Percentiles rank a stretch among this genome's conserved stretches.
phyloP scores from a whole-genome alignment of 257 asterid genomes.

The Forsythia viridissima region DNA sequence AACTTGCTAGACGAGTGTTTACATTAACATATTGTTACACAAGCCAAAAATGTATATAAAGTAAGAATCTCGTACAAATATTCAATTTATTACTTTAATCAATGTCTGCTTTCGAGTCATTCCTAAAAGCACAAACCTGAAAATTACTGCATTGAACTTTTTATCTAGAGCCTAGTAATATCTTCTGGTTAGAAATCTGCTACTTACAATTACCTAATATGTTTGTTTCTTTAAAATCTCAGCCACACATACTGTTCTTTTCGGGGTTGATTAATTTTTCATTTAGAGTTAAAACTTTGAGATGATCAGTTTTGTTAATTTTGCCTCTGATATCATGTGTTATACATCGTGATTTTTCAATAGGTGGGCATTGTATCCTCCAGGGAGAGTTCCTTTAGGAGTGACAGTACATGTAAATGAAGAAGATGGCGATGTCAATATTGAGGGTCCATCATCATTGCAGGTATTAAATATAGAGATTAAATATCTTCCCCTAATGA shows the following conservation, averaged over 20 bases:
- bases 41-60: background rate
- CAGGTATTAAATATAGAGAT: slow-evolving; percentile 55
- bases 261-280: too few species aligned
- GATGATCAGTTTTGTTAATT: slow-evolving; percentile 9
- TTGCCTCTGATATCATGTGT: slow-evolving; percentile 21
- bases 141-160: background rate
- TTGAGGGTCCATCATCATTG: slow-evolving; percentile 87
- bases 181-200: background rate
- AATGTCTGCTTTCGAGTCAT: background rate
- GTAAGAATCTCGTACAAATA: background rate
- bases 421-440: slow-evolving; percentile 94
- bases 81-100: background rate
- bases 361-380: slow-evolving; percentile 99
- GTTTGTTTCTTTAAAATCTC: background rate
- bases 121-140: background rate
- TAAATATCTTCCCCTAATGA: slow-evolving; percentile 14
- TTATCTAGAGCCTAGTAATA: background rate
- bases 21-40: background rate
- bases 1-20: background rate
- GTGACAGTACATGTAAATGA: slow-evolving; percentile 96
- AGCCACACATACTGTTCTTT: background rate
- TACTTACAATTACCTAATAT: background rate
- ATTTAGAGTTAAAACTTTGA: background rate
- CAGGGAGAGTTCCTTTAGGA: slow-evolving; percentile 97
- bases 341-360: slow-evolving; percentile 22